Evolutionary conservation across 176 grass and related monocot genomes (phyloP), one percentile per base, ranked within the genome.

Genomic region (Neostapfia colusana): DNA sequence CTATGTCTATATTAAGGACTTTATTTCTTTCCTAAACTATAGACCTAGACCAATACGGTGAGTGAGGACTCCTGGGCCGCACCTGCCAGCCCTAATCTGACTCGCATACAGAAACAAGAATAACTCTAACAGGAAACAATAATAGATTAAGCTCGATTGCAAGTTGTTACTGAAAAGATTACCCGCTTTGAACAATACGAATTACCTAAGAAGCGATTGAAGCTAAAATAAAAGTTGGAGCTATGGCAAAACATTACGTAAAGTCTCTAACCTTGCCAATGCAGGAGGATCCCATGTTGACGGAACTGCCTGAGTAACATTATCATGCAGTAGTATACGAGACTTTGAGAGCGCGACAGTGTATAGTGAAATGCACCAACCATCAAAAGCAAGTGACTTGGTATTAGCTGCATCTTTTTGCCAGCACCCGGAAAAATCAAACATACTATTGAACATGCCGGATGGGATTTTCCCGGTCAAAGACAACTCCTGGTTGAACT

Each of bases 281-380:
- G 91, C 87, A 86, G 87, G 76, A 80, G 95, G 95, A 65, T 98
- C 91, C 95, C 95, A 98, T 9, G 91, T 94, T 81, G 95, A 90
- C 59, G 91, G 95, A 81, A 98, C 95, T 54, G 89, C 84, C 70
- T 92, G 82, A 63, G 91, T 98, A 73, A 98, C 91, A 90, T 94
- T 80, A 46, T 94, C 79, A 6, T 65, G 31, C 23, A 98, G 85
- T 20, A 94, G 38, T 42, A 88, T 88, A 9, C 88, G 89, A 28
- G 91, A 79, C 77, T 98, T 93, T n/a, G 91, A 98, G 23, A 98
- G 83, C 3, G 95, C 95, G 49, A 98, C 72, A 11, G 82, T 70
- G 27, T 98, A 98, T 12, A 94, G 80, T n/a, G 91, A 88, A 55
- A 98, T 98, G 72, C 80, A 92, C 89, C 91, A 94, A 49, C 95